Evolutionary conservation across 371 early-diverging fungal genomes (phyloP), one percentile per base, ranked within the genome.

Genomic region (Rhizopus delemar): DNA sequence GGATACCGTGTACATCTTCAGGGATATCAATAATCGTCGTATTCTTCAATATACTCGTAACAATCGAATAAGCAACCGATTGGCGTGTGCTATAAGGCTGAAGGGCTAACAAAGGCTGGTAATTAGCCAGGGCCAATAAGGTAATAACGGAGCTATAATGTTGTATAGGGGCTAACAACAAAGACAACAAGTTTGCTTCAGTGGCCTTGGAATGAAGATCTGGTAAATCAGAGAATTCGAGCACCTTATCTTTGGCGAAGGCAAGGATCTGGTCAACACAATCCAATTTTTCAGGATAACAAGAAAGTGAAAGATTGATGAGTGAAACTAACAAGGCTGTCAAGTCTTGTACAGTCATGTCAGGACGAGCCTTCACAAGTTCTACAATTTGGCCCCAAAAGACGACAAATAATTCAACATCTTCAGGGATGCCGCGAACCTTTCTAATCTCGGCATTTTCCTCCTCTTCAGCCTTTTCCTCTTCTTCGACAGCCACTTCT

Each of bases 371-470:
- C 86, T 89, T 88, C 56, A 97, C 88, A 32, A 96, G 83, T 46
- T 89, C 89, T 29, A 90, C 87, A 58, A 97, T 90, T 71, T 95
- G 93, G 8, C 71, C 79, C 97, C 97, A 97, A 67, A 97, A 96
- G 41, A 94, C 90, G 55, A 91, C 92, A 77, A 97, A 97, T 36
- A 97, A 77, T 57, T 86, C 82, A 32, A 93, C 88, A 62, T 92
- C 91, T 46, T 88, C 87, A 5, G 93, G 93, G 54, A 93, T 92
- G 15, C 92, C 94, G 53, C 86, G 72, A 39, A 72, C 73, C 62
- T 71, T 79, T 45, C 64, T 62, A 6, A 74, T 57, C 29, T 51
- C 43, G 9, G 29, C 36, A 8, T 62, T 56, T 32, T 54, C 62
- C 45, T 62, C 51, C 12, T 63, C 60, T 8, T 71, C 54, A 8